phyloP scores from a whole-genome alignment of 2,329 filamentous ascomycete genomes.

The Colletotrichum horii region DNA sequence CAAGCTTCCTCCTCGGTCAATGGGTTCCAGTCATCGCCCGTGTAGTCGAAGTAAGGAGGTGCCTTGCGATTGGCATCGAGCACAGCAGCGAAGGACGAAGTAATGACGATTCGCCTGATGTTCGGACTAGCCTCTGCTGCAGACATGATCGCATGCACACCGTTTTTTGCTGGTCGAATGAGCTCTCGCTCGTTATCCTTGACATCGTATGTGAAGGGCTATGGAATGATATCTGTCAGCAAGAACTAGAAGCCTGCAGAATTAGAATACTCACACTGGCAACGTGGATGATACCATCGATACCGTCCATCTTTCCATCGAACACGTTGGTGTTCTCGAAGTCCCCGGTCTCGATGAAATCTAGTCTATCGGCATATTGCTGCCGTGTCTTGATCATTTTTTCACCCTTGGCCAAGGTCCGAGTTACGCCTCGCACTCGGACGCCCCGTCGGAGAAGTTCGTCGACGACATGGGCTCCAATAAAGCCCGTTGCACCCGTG shows the following conservation, averaged over 20 bases:
- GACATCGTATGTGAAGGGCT: slow-evolving; percentile 49
- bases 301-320: slow-evolving; percentile 39
- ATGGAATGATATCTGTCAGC: not conserved
- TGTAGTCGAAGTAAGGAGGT: slow-evolving; percentile 57
- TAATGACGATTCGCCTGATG: slow-evolving; percentile 53
- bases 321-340: slow-evolving; percentile 43
- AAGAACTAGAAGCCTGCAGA: not conserved
- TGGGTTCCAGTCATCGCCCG: slow-evolving; percentile 62
- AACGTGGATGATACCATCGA: slow-evolving; percentile 49
- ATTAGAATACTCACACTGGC: slow-evolving; percentile 40
- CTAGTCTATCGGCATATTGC: slow-evolving; percentile 37
- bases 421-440: slow-evolving; percentile 34
- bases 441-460: slow-evolving; percentile 32
- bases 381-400: slow-evolving; percentile 41
- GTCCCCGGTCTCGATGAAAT: slow-evolving; percentile 47
- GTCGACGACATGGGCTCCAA: slow-evolving; percentile 38
- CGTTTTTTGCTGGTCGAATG: slow-evolving; percentile 50
- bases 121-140: slow-evolving; percentile 28
- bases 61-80: slow-evolving; percentile 53
- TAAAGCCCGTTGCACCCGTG: slow-evolving; percentile 9
- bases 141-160: slow-evolving; percentile 45
- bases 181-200: slow-evolving; percentile 50
- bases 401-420: slow-evolving; percentile 33
- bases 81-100: slow-evolving; percentile 73
- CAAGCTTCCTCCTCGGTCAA: slow-evolving; percentile 56